phyloP scores from a whole-genome alignment of 2,329 filamentous ascomycete genomes.

The Neonectria hederae region DNA sequence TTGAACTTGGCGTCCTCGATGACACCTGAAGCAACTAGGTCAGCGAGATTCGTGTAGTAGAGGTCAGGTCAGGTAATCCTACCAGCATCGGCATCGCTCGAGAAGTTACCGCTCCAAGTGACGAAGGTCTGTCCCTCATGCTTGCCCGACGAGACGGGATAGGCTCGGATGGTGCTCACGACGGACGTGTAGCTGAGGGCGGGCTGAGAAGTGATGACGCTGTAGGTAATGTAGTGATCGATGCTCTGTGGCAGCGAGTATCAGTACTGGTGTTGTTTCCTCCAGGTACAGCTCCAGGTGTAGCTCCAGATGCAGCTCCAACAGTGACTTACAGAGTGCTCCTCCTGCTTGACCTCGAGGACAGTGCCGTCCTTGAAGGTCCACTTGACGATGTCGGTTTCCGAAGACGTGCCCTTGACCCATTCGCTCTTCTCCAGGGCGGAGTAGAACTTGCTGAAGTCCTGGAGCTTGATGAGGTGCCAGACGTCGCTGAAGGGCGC shows the following conservation, averaged over 20 bases:
- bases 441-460: conserved; percentile 74
- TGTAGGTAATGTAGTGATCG: conserved; percentile 81
- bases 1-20: conserved; percentile 82
- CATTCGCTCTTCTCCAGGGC: conserved; percentile 69
- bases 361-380: conserved; percentile 75
- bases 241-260: conserved; percentile 49
- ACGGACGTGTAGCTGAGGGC: conserved; percentile 73
- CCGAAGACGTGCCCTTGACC: conserved; percentile 69
- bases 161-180: conserved; percentile 72
- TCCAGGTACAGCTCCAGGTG: background rate
- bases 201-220: conserved; percentile 72
- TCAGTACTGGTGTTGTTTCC: conserved; percentile 30
- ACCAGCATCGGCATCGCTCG: conserved; percentile 76
- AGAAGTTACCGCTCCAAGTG: conserved; percentile 76
- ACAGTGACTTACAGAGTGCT: conserved; percentile 66
- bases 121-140: conserved; percentile 72
- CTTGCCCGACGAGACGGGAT: conserved; percentile 72
- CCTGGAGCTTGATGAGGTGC: conserved; percentile 78
- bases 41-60: background rate
- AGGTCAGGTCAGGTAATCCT: conserved; percentile 41
- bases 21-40: conserved; percentile 60
- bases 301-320: background rate
- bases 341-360: conserved; percentile 79
- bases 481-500: conserved; percentile 73
- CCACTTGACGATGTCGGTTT: conserved; percentile 76